Base-by-base conservation (phyloP, 768 basidiomycete genomes). In the Pleurotus sapidus region DNA sequence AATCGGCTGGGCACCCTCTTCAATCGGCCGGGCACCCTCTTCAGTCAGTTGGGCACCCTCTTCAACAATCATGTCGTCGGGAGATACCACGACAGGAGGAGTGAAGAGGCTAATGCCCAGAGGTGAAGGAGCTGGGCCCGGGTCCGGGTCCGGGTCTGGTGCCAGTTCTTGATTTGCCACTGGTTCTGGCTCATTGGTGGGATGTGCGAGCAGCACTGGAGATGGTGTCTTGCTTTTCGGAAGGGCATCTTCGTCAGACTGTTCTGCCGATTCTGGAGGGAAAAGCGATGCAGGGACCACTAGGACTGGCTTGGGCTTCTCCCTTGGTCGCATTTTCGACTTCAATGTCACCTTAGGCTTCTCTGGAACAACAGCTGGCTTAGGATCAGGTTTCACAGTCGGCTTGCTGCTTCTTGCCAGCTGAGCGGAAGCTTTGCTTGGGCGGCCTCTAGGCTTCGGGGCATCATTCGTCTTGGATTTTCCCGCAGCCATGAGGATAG, bases 321-420 rank as follows among this genome's bases (percentile, higher is more conserved):
- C 67, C 57, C 68, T 65, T 30, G 46, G 60, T 61, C 12, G 57
- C 49, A 45, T 60, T 38, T 37, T 60, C 37, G 66, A 63, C 68
- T 72, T 77, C 62, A 71, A 58, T 49, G 72, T 72, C 42, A 60
- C 20, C 57, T 72, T 73, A 39, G 57, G 39, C 34, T 61, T 61
- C 11, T 60, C 59, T 42, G 54, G 40, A 39, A 55, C 60, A 20
- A 50, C 47, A 12, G 27, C 18, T 20, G n/a, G 18, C 37, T 27
- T 37, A 17, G 15, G 59, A 12, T 56, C 38, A 18, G 43, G 58
- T 42, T 39, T 30, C 15, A 18, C 56, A 40, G 61, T 59, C 4
- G 60, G 59, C 20, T 57, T 58, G 46, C 59, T 34, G 46, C 61
- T 49, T 60, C 57, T 17, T n/a, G 46, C 56, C 11, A 38, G 5